Evolutionary conservation across 257 asterid genomes (phyloP), one percentile per base, ranked within the genome.

Genomic region (Haberlea rhodopensis): DNA sequence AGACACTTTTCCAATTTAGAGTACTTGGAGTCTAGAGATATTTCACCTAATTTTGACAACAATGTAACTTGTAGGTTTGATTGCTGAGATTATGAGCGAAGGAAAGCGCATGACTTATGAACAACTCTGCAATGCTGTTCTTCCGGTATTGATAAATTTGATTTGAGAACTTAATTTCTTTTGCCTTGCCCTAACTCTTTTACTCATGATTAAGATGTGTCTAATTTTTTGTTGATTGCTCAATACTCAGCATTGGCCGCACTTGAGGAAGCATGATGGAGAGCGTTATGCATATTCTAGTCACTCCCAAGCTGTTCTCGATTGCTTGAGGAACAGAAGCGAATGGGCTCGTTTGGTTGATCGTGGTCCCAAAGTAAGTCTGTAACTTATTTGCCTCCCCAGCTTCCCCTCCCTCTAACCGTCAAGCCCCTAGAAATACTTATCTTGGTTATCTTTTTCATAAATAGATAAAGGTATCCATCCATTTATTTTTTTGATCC

Each of bases 281-380:
- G 98, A 91, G 76, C 89, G 95, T 43, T 91, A 91, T 69, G 96
- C 98, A 46, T 91, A 91, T 78, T 81, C 98, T 63, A 88, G 95
- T 76, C 98, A 88, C 80, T 82, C 91, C n/a, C 96, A 88, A 69
- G 98, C 98, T 64, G 98, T 91, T 28, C 95, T 91, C 68, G 98
- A 91, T 73, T 91, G 98, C 81, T 83, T 91, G 67, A 85, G 98
- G 81, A 91, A 91, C 71, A 88, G 96, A 76, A 88, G 85, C 72
- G 98, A 88, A 84, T 91, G 98, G 98, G 86, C 96, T 43, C 91
- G 91, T 68, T 79, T 91, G 73, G 94, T 91, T 70, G 98, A 91
- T 77, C 98, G 98, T 64, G 98, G 98, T 73, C 91, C 98, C 64
- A 91, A 88, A 91, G 96, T 91, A 81, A 56, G 63, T 72, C 23